Percentiles rank a stretch among this genome's conserved stretches.
Evolutionary conservation across 2,329 filamentous ascomycete genomes (phyloP).

Genomic region (Fusarium anthophilum): DNA sequence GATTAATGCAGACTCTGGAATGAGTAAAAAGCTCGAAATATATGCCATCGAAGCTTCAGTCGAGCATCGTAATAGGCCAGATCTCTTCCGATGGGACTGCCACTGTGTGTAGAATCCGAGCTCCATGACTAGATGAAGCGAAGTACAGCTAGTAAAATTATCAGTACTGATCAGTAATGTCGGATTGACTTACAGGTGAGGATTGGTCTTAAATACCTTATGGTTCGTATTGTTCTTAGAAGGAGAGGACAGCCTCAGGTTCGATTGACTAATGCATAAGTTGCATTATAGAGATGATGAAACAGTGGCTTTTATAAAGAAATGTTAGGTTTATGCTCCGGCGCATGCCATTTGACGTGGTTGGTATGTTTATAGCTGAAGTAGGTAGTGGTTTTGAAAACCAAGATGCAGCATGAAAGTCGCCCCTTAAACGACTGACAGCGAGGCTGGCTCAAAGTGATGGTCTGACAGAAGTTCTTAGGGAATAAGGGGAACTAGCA

Average conservation of each 20-base stretch:
- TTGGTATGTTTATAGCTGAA: neutral
- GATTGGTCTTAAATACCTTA: neutral
- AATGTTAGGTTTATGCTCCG: too few species aligned
- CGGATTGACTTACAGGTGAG: neutral
- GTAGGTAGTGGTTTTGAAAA: neutral
- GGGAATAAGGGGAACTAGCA: too few species aligned
- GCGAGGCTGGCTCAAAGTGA: neutral
- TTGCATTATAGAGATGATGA: neutral
- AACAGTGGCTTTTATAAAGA: neutral
- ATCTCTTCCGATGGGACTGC: neutral
- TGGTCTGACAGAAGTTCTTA: neutral
- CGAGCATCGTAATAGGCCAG: neutral
- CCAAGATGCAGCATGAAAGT: neutral
- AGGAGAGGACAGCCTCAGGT: neutral
- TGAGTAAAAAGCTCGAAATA: too few species aligned
- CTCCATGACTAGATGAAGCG: neutral
- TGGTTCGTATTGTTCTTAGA: neutral
- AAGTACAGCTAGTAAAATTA: fast-evolving
- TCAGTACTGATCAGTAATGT: neutral
- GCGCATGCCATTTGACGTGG: neutral
- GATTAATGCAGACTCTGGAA: neutral
- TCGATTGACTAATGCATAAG: neutral
- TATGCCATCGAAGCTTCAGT: neutral
- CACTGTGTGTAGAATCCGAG: neutral
- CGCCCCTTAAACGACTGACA: too few species aligned